Conservation (phyloP, 257 asterid species). For the Solanum paucissectum region DNA sequence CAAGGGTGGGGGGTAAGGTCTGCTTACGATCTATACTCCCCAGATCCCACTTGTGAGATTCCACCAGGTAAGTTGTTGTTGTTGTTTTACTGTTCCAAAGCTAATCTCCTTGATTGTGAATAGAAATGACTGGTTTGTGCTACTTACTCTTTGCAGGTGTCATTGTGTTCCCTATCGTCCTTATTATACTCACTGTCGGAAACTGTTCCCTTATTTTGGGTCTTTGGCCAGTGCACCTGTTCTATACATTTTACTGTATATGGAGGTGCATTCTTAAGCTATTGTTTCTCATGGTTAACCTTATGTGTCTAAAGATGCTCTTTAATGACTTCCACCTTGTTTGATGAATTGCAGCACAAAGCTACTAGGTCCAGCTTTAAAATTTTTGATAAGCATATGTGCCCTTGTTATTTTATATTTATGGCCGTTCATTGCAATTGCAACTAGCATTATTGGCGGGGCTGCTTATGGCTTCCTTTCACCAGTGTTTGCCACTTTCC, state of each 20-base stretch:
- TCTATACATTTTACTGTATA: slow-evolving; percentile 59
- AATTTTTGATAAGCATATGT: slow-evolving; percentile 42
- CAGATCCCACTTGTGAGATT: not conserved
- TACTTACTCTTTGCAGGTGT: slow-evolving; percentile 39
- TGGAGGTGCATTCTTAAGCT: slow-evolving; percentile 40
- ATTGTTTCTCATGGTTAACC: not conserved
- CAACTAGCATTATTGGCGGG: slow-evolving; percentile 46
- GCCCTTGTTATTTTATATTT: slow-evolving; percentile 28
- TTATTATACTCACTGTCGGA: slow-evolving; percentile 46
- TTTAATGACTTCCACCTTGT: not conserved
- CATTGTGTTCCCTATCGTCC: slow-evolving; percentile 55
- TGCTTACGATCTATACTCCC: not conserved
- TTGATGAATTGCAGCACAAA: slow-evolving; percentile 45
- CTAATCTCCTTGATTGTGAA: not conserved
- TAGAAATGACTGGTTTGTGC: not conserved
- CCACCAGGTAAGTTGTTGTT: not conserved
- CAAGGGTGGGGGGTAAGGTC: not conserved
- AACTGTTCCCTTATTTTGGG: slow-evolving; percentile 51
- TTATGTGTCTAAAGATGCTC: not conserved
- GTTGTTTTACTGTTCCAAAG: not conserved
- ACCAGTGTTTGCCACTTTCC: slow-evolving; percentile 74
- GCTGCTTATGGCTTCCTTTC: slow-evolving; percentile 78
- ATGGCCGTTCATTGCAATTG: slow-evolving; percentile 58
- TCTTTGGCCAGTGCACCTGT: slow-evolving; percentile 71
- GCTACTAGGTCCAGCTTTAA: slow-evolving; percentile 65